Base-by-base conservation (phyloP, 1,139 yeast species). In the Yamadazyma jaroonii region DNA sequence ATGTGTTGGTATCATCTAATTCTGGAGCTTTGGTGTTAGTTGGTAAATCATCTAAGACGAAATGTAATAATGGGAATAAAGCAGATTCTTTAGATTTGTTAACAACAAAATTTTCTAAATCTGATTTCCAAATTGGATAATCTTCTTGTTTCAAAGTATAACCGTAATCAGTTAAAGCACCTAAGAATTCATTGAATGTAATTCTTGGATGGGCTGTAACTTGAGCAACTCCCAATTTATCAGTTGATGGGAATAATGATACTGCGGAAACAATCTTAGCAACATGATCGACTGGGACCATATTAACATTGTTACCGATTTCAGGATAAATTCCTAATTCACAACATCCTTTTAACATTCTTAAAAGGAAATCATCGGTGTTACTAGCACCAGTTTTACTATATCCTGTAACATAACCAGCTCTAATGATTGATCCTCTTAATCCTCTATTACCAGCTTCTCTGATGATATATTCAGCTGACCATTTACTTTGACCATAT, bases 261-360 rank as follows among this genome's bases (percentile, higher is more conserved):
- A 94, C 68, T 1, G 97, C 89, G 36, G 83, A 86, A 25, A 84
- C 88, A 17, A 89, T 87, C 39, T 95, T 77, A 1, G 98, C 97
- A 48, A 92, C 98, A 53, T 92, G 98, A 52, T 92, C 97, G 26
- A 92, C 98, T 3, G 98, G 98, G 15, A 89, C 97, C 88, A 90
- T 89, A 60, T 94, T 94, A 33, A 90, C 96, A 35, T 82, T 77
- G 67, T 92, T 92, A 51, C 78, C 63, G 46, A 92, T 89, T 53
- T 85, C 86, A 15, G 99, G 98, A 52, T 77, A 84, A 32, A 72
- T 67, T 3, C 96, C 96, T 43, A 92, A 65, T 63, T 92, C 96
- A 35, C 84, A 81, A 60, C 95, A 81, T 24, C 99, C 97, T 72
- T 92, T 92, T 65, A 92, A 71, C 86, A 90, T 84, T 64, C 98